Base-by-base conservation (phyloP, 306 rosid genomes). In the Dicorynia guianensis region DNA sequence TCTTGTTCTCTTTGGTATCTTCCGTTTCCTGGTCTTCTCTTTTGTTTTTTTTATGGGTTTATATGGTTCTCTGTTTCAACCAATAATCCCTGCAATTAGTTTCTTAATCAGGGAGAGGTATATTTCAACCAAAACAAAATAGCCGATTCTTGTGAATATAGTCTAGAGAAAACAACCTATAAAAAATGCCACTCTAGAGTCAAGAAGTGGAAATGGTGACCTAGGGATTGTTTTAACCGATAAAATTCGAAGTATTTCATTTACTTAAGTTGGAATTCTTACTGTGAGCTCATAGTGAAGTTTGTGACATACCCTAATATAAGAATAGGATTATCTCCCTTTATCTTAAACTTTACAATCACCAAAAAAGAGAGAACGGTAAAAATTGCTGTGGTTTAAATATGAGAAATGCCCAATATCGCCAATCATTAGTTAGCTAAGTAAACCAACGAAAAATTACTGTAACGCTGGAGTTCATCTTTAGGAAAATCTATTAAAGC, bases 401-500 rank as follows among this genome's bases (percentile, higher is more conserved):
- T 25, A 25, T 25, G 30, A 2, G 30, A 25, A 25, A 25, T 25
- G 30, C 30, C 30, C 2, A 25, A 25, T 25, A 25, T 25, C 2
- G 30, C 30, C 30, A 25, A 25, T 25, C 30, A 25, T 25, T 25
- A 25, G 30, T 1, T 25, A 25, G 30, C 2, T 25, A 25, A 25
- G 30, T 2, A 25, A 25, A 25, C 47, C 46, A 7, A 11, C 13
- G 12, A 60, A n/a, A 19, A 20, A 12, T 69, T 33, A 30, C 4
- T 47, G 62, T 35, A 49, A 7, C 19, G 17, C 9, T 20, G 48
- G 25, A n/a, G 7, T 17, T 25, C 54, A 36, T 25, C 38, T 50
- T 69, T 14, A 11, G n/a, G 36, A 77, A 33, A 42, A 55, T 38
- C 39, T 30, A 13, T 63, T 40, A 15, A 72, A 75, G 36, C 54